Evolutionary conservation across 495 filamentous ascomycete genomes (phyloP).

Genomic region (Penicillium cataractarum): DNA sequence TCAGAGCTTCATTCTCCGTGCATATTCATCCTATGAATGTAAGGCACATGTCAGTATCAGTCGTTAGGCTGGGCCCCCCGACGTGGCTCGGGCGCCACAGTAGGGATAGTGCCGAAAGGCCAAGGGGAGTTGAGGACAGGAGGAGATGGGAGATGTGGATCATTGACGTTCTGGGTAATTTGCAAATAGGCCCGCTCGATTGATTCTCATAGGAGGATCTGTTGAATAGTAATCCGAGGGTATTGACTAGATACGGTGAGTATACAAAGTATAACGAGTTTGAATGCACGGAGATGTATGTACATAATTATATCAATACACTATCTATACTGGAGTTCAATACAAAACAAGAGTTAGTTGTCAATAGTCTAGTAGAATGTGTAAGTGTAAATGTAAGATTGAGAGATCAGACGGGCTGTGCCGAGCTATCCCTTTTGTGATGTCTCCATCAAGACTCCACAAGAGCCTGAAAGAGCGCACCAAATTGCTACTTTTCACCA

Average conservation of each 20-base stretch:
- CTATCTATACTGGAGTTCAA: not conserved
- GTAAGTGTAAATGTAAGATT: conserved; percentile 3
- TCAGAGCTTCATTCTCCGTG: conserved; percentile 20
- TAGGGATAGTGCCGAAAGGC: conserved; percentile 16
- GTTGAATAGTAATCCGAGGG: not conserved
- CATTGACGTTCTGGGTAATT: conserved; percentile 22
- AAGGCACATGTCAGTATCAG: conserved; percentile 35
- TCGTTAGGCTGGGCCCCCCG: conserved; percentile 13
- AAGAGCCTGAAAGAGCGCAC: not conserved
- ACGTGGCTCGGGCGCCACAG: conserved; percentile 28
- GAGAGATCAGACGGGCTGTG: conserved; percentile 14
- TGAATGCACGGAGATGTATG: not conserved
- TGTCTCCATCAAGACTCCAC: conserved; percentile 24
- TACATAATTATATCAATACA: too few species aligned
- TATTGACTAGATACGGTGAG: not conserved
- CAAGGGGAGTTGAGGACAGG: conserved; percentile 1
- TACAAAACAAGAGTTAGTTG: not conserved
- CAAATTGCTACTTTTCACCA: not conserved
- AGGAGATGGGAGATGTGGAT: conserved; percentile 5
- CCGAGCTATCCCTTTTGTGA: conserved; percentile 30
- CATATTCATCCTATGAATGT: conserved; percentile 30
- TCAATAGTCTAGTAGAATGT: not conserved
- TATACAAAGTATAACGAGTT: not conserved
- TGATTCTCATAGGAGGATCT: not conserved
- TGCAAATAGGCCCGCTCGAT: conserved; percentile 19